A percentile compares a stretch with the other conserved stretches of the same genome.
Evolutionary conservation across 2,329 filamentous ascomycete species (phyloP).

Genomic region (Ustulina deusta): DNA sequence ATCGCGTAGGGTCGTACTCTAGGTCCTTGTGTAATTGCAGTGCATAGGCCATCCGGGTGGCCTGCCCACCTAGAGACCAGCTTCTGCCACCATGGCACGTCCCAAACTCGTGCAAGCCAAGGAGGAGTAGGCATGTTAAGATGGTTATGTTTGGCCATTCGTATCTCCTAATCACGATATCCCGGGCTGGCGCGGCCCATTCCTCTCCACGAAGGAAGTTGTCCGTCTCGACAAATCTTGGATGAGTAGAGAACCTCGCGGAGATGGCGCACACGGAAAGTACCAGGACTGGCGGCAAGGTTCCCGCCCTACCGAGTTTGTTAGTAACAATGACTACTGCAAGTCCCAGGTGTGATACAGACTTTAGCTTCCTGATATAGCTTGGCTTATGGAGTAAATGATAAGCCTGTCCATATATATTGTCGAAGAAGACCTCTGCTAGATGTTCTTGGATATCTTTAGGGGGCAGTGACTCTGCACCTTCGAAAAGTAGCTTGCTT

Average conservation of each 20-base stretch:
- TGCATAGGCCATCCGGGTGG: conserved; percentile 96
- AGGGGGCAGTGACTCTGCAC: conserved; percentile 82
- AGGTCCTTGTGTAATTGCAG: conserved; percentile 93
- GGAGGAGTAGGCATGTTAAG: conserved; percentile 86
- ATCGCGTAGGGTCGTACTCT: conserved; percentile 80
- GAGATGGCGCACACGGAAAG: conserved; percentile 95
- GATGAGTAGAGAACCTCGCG: conserved; percentile 93
- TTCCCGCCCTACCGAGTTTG: conserved; percentile 68
- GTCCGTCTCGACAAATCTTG: conserved; percentile 78
- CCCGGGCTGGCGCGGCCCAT: conserved; percentile 88
- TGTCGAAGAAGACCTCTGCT: conserved; percentile 94
- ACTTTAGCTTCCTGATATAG: conserved; percentile 89
- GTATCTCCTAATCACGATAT: conserved; percentile 87
- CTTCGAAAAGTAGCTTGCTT: conserved; percentile 81
- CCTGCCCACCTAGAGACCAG: conserved; percentile 95
- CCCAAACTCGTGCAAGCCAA: conserved; percentile 94
- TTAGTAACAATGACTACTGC: conserved; percentile 43
- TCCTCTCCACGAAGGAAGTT: conserved; percentile 90
- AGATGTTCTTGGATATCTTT: conserved; percentile 93
- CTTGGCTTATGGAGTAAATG: conserved; percentile 95
- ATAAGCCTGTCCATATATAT: conserved; percentile 94
- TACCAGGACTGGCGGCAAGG: conserved; percentile 87
- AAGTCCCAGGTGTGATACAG: conserved; percentile 50
- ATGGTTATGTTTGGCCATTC: conserved; percentile 98
- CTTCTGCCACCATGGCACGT: conserved; percentile 96